Conservation (phyloP, 2,329 filamentous ascomycete species). For the Alternaria sp. region DNA sequence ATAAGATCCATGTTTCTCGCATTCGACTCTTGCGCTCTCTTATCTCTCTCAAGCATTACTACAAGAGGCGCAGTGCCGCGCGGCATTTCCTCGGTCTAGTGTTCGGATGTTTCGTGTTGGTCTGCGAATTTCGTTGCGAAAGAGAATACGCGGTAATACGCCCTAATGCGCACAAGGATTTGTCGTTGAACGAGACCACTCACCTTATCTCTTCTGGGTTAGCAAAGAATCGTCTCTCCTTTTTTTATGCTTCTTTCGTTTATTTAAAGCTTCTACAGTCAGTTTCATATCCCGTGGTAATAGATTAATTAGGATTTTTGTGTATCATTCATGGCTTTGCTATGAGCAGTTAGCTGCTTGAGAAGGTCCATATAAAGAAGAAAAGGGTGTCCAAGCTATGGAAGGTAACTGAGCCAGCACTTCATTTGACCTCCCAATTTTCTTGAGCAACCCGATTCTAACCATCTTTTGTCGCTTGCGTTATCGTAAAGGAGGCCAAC, state of each 20-base stretch:
- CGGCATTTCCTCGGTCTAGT: background rate
- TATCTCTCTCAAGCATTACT: constrained; percentile 5
- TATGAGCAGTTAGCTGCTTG: too few species aligned
- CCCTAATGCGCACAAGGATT: background rate
- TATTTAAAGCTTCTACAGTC: background rate
- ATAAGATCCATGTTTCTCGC: background rate
- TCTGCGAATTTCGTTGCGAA: background rate
- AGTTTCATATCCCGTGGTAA: background rate
- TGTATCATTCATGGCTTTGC: background rate
- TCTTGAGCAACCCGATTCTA: background rate
- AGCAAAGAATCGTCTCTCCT: too few species aligned
- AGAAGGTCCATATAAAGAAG: too few species aligned
- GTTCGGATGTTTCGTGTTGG: background rate
- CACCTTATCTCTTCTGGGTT: background rate
- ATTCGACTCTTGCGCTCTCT: background rate
- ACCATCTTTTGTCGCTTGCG: background rate
- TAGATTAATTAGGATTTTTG: background rate
- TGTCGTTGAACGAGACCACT: background rate
- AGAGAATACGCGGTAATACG: constrained; percentile 2
- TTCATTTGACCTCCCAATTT: background rate
- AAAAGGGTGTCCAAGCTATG: too few species aligned
- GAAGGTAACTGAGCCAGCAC: background rate
- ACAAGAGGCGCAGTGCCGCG: constrained; percentile 1
- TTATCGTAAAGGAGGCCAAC: background rate
- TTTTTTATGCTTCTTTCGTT: background rate